Evolutionary conservation across 2,329 filamentous ascomycete genomes (phyloP), one percentile per base, ranked within the genome.

Genomic region (Verticillium nonalfalfae): DNA sequence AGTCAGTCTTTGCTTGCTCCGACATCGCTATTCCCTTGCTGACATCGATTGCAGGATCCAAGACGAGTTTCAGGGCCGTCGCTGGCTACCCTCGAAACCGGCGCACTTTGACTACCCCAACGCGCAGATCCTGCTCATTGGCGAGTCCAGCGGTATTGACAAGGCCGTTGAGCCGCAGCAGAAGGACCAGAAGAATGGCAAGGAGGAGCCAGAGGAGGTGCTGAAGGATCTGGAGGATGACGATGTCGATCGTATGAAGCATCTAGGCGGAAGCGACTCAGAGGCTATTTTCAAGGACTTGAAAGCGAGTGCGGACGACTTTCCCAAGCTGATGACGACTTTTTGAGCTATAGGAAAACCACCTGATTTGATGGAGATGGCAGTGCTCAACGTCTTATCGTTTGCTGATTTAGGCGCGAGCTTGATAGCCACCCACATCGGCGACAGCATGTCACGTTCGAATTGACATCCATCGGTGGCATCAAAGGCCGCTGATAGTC

Each of bases 111-210:
- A 94, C 67, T 91, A 90, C 69, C 81, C 81, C 38, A 90, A 91
- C 66, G 84, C 89, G 0, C 91, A 96, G 70, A 82, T 96, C 60
- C 76, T 97, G 10, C 80, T 97, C 61, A 88, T 97, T 55, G 92
- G 93, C 7, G 86, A 91, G 68, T 82, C 82, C 1, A 77, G 84
- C 0, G 83, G 83, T 2, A 69, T 85, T 7, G 76, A 80, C 4
- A 84, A 83, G 63, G 87, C 85, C 0, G 75, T 85, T 0, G 80
- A 87, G 67, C 76, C 78, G 9, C 77, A 82, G 33, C 79, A 80
- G 3, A 77, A 80, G 26, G 86, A 88, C 65, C 75, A 85, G 55
- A 78, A 88, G 68, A 78, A 84, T 6, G 78, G 79, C 15, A 86
- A 88, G 68, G 83, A 87, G 64, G 83, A 86, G 2, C 87, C 89